phyloP scores from a whole-genome alignment of 2,329 filamentous ascomycete species.

The Thelonectria rubi region DNA sequence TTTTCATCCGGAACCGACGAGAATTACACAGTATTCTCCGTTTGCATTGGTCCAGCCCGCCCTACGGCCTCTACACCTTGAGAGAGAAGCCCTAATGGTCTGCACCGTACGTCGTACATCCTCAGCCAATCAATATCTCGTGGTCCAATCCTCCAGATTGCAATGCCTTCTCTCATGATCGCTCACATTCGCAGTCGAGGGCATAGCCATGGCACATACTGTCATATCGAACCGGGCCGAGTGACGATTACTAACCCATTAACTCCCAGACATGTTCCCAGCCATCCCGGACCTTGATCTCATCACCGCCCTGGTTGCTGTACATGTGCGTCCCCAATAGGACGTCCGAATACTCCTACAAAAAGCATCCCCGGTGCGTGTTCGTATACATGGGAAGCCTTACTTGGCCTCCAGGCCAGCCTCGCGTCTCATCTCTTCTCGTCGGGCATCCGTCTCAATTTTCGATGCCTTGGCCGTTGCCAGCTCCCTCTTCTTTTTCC shows the following conservation, averaged over 20 bases:
- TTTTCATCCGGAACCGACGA: too few species aligned
- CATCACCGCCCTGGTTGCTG: conserved; percentile 25
- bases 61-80: neutral
- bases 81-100: neutral
- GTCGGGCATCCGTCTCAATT: conserved; percentile 54
- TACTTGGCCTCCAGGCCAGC: conserved; percentile 54
- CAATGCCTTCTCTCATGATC: neutral
- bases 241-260: conserved; percentile 21
- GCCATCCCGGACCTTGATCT: conserved; percentile 16
- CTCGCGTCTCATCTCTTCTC: conserved; percentile 60
- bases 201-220: neutral
- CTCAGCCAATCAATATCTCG: neutral
- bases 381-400: conserved; percentile 11
- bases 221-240: conserved; percentile 8
- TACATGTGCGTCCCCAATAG: conserved; percentile 31
- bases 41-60: too few species aligned
- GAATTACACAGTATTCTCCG: too few species aligned
- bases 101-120: neutral
- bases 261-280: conserved; percentile 30
- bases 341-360: conserved; percentile 38
- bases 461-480: conserved; percentile 49
- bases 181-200: neutral
- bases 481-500: conserved; percentile 50
- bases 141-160: neutral
- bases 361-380: conserved; percentile 20